Conservation (phyloP, 805 yeast species). For the Saturnispora silvae region DNA sequence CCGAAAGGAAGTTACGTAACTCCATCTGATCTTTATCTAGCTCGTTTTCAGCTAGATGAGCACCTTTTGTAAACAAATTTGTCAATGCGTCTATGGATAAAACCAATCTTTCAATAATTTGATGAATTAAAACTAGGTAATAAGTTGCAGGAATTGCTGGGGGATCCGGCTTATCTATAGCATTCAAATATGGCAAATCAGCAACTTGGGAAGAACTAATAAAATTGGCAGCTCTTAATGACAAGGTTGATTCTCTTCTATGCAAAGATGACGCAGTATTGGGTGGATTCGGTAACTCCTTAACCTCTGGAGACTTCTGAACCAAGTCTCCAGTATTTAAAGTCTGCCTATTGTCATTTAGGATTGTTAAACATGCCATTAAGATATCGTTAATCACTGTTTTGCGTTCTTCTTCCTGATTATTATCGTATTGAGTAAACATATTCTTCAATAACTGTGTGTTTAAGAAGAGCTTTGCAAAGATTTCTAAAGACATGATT, state of each 20-base stretch:
- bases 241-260: background rate
- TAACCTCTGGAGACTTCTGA: slow-evolving; percentile 18
- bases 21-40: slow-evolving; percentile 2
- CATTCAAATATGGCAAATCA: slow-evolving; percentile 56
- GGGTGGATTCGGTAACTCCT: background rate
- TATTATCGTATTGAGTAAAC: slow-evolving; percentile 52
- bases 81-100: slow-evolving; percentile 60
- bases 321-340: slow-evolving; percentile 28
- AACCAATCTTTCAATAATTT: slow-evolving; percentile 41
- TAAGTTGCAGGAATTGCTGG: slow-evolving; percentile 61
- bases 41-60: slow-evolving; percentile 6
- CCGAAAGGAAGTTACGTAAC: slow-evolving; percentile 14
- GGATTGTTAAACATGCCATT: slow-evolving; percentile 28
- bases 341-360: slow-evolving; percentile 24
- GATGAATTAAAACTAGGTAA: slow-evolving; percentile 43
- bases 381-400: slow-evolving; percentile 51
- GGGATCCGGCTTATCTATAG: slow-evolving; percentile 71
- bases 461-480: slow-evolving; percentile 48
- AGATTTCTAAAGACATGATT: slow-evolving; percentile 63
- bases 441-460: slow-evolving; percentile 40
- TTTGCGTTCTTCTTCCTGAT: slow-evolving; percentile 39
- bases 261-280: slow-evolving; percentile 6
- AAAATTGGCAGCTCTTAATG: slow-evolving; percentile 22
- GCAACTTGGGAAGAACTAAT: slow-evolving; percentile 40
- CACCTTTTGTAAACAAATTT: slow-evolving; percentile 17